Conservation (phyloP, 2,329 filamentous ascomycete species). For the Fusarium musae region DNA sequence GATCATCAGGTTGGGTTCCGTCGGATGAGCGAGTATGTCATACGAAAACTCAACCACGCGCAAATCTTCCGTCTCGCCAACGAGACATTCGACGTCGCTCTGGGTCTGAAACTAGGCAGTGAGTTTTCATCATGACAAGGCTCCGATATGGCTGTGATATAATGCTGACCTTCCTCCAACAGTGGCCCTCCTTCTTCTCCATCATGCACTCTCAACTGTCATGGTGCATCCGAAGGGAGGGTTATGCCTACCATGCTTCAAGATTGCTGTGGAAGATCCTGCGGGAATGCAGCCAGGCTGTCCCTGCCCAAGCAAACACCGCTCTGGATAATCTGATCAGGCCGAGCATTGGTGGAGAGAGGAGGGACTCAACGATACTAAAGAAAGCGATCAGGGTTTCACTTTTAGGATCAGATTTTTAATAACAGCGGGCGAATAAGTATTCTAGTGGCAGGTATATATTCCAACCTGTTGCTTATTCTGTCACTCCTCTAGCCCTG, state of each 20-base stretch:
- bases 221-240: background rate
- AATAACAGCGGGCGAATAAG: background rate
- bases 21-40: background rate
- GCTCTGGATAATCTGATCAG: background rate
- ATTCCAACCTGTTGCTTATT: background rate
- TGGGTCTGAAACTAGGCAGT: background rate
- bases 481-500: background rate
- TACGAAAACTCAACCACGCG: background rate
- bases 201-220: background rate
- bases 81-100: background rate
- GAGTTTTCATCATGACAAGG: background rate
- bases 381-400: background rate
- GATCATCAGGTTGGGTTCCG: background rate
- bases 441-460: background rate
- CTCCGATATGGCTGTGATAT: background rate
- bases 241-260: background rate
- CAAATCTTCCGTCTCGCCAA: background rate
- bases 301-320: background rate
- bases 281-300: background rate
- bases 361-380: background rate
- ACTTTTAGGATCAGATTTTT: background rate
- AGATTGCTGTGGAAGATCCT: rapidly evolving
- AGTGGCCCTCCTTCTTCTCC: background rate
- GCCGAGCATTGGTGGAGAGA: no score
- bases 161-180: background rate